Percentiles rank a stretch among this genome's conserved stretches.
These are phyloP conservation scores for Zoysia matrella DNA, from an alignment of 202 grass and related monocot species.

Conservation along the genomic window DNA sequence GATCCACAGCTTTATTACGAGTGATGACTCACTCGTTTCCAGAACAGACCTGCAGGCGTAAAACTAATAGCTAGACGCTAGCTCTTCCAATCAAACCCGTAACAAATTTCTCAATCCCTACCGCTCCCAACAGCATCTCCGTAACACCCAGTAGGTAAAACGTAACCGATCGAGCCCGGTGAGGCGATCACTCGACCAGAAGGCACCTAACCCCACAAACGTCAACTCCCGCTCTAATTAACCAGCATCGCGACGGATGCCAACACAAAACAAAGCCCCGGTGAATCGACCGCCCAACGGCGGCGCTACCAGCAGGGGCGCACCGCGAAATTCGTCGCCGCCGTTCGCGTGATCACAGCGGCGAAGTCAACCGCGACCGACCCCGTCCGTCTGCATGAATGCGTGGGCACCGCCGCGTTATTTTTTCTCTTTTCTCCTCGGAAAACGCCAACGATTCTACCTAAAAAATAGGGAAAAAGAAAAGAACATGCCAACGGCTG, in stretches of 20 bases:
- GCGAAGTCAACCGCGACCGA: constrained; percentile 35
- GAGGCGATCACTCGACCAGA: not conserved
- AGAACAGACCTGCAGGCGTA: not conserved
- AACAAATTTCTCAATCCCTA: not conserved
- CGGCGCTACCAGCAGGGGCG: constrained; percentile 18
- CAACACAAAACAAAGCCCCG: not conserved
- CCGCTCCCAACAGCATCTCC: not conserved
- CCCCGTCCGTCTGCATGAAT: not conserved
- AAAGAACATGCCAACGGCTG: too few relatives aligned
- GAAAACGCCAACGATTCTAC: too few relatives aligned
- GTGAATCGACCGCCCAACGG: constrained; percentile 48
- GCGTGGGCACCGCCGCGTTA: not conserved
- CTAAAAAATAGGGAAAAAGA: too few relatives aligned
- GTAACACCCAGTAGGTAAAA: constrained; percentile 42
- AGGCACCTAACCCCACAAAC: constrained; percentile 21
- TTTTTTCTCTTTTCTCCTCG: too few relatives aligned
- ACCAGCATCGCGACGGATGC: constrained; percentile 23
- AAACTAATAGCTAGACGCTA: not conserved
- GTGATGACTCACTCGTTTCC: not conserved
- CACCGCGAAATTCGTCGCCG: constrained; percentile 14
- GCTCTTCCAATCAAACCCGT: not conserved
- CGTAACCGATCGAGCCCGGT: not conserved
- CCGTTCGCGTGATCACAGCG: constrained; percentile 35
- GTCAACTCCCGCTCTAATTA: not conserved
- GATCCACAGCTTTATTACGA: not conserved